Percentiles rank a stretch among this genome's conserved stretches.
phyloP scores from a whole-genome alignment of 148 eudicot species.

The Nepenthes mirabilis region DNA sequence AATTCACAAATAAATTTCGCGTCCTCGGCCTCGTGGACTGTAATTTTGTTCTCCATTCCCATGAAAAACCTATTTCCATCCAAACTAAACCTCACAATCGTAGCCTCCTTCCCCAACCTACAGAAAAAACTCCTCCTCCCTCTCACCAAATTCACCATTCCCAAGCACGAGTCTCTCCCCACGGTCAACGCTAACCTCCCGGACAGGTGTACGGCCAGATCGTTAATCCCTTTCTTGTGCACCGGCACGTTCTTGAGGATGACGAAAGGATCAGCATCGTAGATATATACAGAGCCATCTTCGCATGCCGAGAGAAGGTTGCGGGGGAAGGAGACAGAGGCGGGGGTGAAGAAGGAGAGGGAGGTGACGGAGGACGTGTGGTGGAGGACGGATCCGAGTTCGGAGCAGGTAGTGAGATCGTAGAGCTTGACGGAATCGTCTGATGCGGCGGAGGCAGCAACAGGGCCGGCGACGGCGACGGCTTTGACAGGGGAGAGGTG shows the following conservation, averaged over 20 bases:
- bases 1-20: slow-evolving; percentile 45
- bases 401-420: slow-evolving; percentile 60
- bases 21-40: slow-evolving; percentile 67
- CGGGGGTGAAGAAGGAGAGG: slow-evolving; percentile 39
- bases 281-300: slow-evolving; percentile 49
- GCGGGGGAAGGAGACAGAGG: slow-evolving; percentile 42
- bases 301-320: slow-evolving; percentile 50
- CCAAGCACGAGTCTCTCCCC: slow-evolving; percentile 53
- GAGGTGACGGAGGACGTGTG: slow-evolving; percentile 45
- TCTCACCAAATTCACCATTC: slow-evolving; percentile 76
- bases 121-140: slow-evolving; percentile 72
- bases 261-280: slow-evolving; percentile 78
- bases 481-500: slow-evolving; percentile 64
- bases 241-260: slow-evolving; percentile 33
- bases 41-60: slow-evolving; percentile 50
- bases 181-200: slow-evolving; percentile 64
- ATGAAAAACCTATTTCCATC: slow-evolving; percentile 58
- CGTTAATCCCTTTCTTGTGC: slow-evolving; percentile 44
- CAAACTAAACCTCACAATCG: slow-evolving; percentile 33
- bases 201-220: slow-evolving; percentile 54
- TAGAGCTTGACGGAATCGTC: slow-evolving; percentile 83
- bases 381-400: slow-evolving; percentile 55
- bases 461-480: slow-evolving; percentile 57
- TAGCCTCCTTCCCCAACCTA: slow-evolving; percentile 53
- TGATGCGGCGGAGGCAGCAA: slow-evolving; percentile 62